These are phyloP conservation scores for Heritiera littoralis DNA, from an alignment of 345 rosid species.

Conservation along the genomic window DNA sequence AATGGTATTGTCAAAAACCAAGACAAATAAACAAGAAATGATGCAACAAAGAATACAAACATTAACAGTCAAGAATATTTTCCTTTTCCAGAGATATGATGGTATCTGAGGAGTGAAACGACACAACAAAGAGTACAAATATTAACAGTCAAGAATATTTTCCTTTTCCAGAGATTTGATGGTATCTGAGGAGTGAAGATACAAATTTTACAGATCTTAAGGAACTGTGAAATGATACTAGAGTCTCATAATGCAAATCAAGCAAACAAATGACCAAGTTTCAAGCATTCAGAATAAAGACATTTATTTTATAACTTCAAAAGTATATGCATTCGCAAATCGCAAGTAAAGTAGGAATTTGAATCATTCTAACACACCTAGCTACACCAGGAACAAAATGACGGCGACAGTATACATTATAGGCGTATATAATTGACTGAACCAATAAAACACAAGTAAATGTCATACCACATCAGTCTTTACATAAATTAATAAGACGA, in stretches of 20 bases:
- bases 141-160: slow-evolving; percentile 6
- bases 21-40: not conserved
- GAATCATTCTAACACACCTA: not conserved
- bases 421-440: not conserved
- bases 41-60: not conserved
- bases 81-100: not conserved
- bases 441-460: not conserved
- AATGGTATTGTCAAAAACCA: not conserved
- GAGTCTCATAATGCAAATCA: not conserved
- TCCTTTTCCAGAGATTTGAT: not conserved
- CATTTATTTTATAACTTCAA: not conserved
- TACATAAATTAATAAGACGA: slow-evolving; percentile 67
- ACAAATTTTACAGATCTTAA: not conserved
- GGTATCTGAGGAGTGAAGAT: not conserved
- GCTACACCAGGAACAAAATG: not conserved
- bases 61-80: slow-evolving; percentile 6
- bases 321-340: not conserved
- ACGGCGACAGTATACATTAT: not conserved
- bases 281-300: not conserved
- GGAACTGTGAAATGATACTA: not conserved
- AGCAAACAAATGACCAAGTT: not conserved
- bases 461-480: slow-evolving; percentile 77
- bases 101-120: not conserved
- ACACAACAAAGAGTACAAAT: not conserved
- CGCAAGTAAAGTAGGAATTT: not conserved